These are phyloP conservation scores for Ustilago nuda DNA, from an alignment of 1,284 basidiomycete species.

Conservation along the genomic window DNA sequence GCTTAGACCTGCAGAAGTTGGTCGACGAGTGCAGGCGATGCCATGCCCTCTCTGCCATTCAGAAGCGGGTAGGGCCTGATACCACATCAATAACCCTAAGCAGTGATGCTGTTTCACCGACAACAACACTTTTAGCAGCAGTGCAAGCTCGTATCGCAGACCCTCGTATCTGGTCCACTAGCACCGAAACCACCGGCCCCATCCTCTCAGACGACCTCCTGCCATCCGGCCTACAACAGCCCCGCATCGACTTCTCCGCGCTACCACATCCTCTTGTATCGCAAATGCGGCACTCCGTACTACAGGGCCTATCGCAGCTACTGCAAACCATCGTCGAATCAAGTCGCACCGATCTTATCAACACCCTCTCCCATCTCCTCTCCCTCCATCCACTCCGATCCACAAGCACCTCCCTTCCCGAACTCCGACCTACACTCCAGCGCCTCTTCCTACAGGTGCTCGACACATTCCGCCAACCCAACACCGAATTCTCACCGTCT, in stretches of 20 bases:
- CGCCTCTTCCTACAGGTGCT: conserved; percentile 19
- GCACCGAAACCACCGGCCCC: background rate
- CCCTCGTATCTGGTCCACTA: conserved; percentile 11
- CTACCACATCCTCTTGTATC: conserved; percentile 13
- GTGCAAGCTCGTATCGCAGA: conserved; percentile 20
- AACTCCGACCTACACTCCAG: conserved; percentile 13
- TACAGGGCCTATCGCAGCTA: conserved; percentile 12
- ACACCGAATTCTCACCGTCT: background rate
- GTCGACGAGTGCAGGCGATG: conserved; percentile 33
- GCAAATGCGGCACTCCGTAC: conserved; percentile 15
- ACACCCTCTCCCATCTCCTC: conserved; percentile 16
- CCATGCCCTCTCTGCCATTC: conserved; percentile 13
- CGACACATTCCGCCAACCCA: conserved; percentile 7
- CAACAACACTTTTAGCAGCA: conserved; percentile 10
- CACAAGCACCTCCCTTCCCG: background rate
- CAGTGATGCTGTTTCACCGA: background rate
- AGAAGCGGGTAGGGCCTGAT: background rate
- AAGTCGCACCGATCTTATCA: conserved; percentile 6
- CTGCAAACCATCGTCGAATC: conserved; percentile 6
- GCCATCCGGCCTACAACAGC: conserved; percentile 15
- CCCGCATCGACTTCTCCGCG: conserved; percentile 8
- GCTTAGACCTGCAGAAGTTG: conserved; percentile 28
- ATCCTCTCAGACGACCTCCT: conserved; percentile 30
- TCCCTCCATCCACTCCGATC: conserved; percentile 10
- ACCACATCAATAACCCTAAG: background rate